Percentiles rank a stretch among this genome's conserved stretches.
phyloP scores from a whole-genome alignment of 2,329 filamentous ascomycete species.

The Aspergillus hiratsukae region DNA sequence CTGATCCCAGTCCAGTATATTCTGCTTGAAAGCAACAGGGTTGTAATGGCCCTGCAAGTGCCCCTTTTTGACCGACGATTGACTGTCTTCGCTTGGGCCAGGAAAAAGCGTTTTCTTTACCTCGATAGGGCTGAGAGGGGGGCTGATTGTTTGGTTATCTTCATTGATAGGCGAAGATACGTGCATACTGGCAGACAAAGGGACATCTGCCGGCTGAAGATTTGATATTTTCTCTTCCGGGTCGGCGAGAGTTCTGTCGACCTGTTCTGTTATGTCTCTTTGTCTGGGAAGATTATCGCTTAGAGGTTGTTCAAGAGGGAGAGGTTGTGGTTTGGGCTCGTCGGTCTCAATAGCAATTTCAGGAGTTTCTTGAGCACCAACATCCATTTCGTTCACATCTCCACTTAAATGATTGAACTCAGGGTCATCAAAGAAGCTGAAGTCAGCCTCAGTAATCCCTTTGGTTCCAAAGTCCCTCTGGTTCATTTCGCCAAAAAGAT shows the following conservation, averaged over 20 bases:
- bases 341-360: slow-evolving; percentile 9
- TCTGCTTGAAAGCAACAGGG: slow-evolving; percentile 49
- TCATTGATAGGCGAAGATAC: slow-evolving; percentile 13
- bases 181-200: slow-evolving; percentile 1
- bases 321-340: slow-evolving; percentile 11
- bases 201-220: background rate
- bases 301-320: slow-evolving; percentile 3
- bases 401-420: slow-evolving; percentile 27
- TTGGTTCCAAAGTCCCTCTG: slow-evolving; percentile 51
- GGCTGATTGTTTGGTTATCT: slow-evolving; percentile 31
- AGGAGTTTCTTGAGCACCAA: slow-evolving; percentile 11
- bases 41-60: slow-evolving; percentile 45
- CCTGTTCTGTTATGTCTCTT: slow-evolving; percentile 1
- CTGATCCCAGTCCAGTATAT: slow-evolving; percentile 45
- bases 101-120: slow-evolving; percentile 45
- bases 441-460: slow-evolving; percentile 59
- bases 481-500: slow-evolving; percentile 56
- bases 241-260: background rate
- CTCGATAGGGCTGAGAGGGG: slow-evolving; percentile 38
- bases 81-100: slow-evolving; percentile 7
- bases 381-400: slow-evolving; percentile 5
- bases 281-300: background rate
- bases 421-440: slow-evolving; percentile 61
- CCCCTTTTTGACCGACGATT: slow-evolving; percentile 7
- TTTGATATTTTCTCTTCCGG: slow-evolving; percentile 1